Percentiles rank a stretch among this genome's conserved stretches.
Conservation (phyloP, 345 rosid species). For the Syzygium oleosum region DNA sequence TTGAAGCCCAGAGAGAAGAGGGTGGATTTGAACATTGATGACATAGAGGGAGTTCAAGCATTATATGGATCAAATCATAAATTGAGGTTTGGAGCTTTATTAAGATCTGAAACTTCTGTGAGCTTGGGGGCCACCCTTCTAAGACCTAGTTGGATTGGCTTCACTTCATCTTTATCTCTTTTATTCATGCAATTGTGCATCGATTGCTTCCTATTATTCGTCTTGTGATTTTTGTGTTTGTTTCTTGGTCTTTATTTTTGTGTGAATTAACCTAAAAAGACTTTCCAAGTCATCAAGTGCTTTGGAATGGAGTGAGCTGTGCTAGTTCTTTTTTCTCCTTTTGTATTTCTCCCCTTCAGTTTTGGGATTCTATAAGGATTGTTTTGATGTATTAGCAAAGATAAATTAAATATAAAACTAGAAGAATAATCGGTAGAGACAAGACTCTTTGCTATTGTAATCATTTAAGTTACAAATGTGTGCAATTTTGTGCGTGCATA, state of each 20-base stretch:
- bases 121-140: background rate
- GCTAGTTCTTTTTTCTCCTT: background rate
- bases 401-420: background rate
- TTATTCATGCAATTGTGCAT: background rate
- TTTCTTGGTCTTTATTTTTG: background rate
- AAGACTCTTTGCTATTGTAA: background rate
- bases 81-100: conserved; percentile 34
- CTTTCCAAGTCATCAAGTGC: background rate
- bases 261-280: background rate
- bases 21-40: conserved; percentile 47
- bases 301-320: background rate
- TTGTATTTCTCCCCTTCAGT: background rate
- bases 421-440: background rate
- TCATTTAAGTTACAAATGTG: background rate
- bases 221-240: background rate
- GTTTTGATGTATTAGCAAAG: background rate
- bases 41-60: conserved; percentile 63
- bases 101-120: conserved; percentile 59
- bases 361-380: background rate
- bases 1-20: conserved; percentile 64
- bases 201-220: background rate
- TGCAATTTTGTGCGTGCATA: background rate
- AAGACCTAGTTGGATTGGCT: background rate
- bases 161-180: background rate
- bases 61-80: conserved; percentile 77